Conservation (phyloP, 2,329 filamentous ascomycete species). For the Nigrospora sphaerica region DNA sequence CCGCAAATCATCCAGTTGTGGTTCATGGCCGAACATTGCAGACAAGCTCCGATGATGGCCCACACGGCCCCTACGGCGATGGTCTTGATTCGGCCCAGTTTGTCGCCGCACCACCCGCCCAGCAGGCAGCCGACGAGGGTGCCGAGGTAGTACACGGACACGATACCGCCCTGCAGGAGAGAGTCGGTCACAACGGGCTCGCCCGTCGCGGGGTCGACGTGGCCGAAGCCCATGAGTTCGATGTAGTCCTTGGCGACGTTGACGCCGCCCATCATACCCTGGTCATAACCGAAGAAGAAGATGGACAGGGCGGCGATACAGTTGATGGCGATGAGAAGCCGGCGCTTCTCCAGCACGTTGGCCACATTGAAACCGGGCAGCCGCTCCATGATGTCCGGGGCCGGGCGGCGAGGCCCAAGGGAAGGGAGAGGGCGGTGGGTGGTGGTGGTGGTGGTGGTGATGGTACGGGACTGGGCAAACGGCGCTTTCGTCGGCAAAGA, state of each 20-base stretch:
- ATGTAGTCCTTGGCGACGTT: constrained; percentile 59
- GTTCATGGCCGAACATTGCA: constrained; percentile 62
- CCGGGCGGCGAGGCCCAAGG: no score
- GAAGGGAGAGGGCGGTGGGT: no score
- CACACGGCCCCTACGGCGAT: constrained; percentile 53
- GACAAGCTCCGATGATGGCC: constrained; percentile 51
- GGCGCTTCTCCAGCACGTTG: constrained; percentile 22
- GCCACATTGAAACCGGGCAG: constrained; percentile 23
- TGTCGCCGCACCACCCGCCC: constrained; percentile 59
- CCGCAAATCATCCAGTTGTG: constrained; percentile 63
- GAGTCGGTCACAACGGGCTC: constrained; percentile 50
- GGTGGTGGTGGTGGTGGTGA: no score
- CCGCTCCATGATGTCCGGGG: constrained; percentile 16
- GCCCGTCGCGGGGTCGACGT: constrained; percentile 40
- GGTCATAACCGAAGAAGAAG: constrained; percentile 59
- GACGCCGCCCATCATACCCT: constrained; percentile 53
- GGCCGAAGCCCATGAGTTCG: constrained; percentile 57
- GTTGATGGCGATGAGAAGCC: constrained; percentile 40
- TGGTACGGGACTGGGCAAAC: no score
- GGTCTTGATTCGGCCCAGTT: constrained; percentile 53
- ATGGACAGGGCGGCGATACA: constrained; percentile 57
- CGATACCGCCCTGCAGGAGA: constrained; percentile 56
- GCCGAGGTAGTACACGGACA: constrained; percentile 47
- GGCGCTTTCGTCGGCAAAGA: no score
- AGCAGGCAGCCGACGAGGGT: constrained; percentile 57